These are phyloP conservation scores for Nakazawaea ishiwadae DNA, from an alignment of 805 yeast genomes.

Conservation along the genomic window DNA sequence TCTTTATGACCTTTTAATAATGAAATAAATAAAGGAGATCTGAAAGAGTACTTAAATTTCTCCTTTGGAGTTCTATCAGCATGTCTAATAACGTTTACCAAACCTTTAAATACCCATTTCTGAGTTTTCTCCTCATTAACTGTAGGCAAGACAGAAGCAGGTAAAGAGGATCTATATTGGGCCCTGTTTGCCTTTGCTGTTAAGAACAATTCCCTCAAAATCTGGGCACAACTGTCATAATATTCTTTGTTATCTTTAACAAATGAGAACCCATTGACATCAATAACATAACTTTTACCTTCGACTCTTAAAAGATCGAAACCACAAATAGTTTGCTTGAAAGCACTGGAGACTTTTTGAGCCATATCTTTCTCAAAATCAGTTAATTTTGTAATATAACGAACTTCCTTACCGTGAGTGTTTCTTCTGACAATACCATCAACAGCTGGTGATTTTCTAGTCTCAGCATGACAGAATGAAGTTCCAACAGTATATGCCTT, in stretches of 20 bases:
- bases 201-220: slow-evolving; percentile 68
- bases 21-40: slow-evolving; percentile 79
- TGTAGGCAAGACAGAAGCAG: slow-evolving; percentile 18
- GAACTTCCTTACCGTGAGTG: slow-evolving; percentile 94
- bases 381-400: slow-evolving; percentile 79
- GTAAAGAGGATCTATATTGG: slow-evolving; percentile 31
- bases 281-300: slow-evolving; percentile 88
- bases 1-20: slow-evolving; percentile 90
- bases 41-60: slow-evolving; percentile 92
- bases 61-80: slow-evolving; percentile 99
- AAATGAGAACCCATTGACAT: slow-evolving; percentile 96
- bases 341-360: slow-evolving; percentile 61
- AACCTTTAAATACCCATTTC: slow-evolving; percentile 95
- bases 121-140: slow-evolving; percentile 60
- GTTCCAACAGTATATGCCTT: slow-evolving; percentile 97
- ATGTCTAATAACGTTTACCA: slow-evolving; percentile 88
- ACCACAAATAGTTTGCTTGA: slow-evolving; percentile 95
- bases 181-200: slow-evolving; percentile 51
- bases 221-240: slow-evolving; percentile 78
- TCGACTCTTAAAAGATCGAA: slow-evolving; percentile 88
- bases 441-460: slow-evolving; percentile 98
- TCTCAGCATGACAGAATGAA: slow-evolving; percentile 92
- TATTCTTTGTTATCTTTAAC: slow-evolving; percentile 88
- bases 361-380: slow-evolving; percentile 82
- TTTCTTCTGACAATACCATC: slow-evolving; percentile 97